Conservation (phyloP, 1,284 basidiomycete genomes). For the Sphaerobolus stellatus region DNA sequence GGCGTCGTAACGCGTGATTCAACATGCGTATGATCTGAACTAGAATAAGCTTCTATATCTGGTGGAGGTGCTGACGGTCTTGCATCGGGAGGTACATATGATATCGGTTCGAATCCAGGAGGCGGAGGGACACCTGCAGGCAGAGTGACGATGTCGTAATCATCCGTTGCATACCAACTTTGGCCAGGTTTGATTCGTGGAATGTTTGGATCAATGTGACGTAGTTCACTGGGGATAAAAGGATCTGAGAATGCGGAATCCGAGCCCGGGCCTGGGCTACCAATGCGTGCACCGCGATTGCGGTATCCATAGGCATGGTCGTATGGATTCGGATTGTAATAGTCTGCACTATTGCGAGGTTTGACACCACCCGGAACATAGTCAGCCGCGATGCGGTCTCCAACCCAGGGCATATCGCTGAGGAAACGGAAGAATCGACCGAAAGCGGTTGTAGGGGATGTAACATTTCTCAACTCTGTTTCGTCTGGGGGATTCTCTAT, state of each 20-base stretch:
- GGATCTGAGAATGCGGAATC: background rate
- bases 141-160: background rate
- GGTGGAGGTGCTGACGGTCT: background rate
- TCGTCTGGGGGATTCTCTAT: too few relatives aligned
- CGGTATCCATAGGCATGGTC: background rate
- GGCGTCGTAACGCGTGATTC: background rate
- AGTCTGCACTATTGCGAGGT: constrained; percentile 3
- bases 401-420: background rate
- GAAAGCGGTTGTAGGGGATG: too few relatives aligned
- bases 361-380: background rate
- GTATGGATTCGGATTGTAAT: too few relatives aligned
- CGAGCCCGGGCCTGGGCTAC: background rate
- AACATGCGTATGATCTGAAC: background rate
- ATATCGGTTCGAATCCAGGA: constrained; percentile 3
- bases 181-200: background rate
- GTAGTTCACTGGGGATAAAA: background rate
- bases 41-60: background rate
- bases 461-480: too few relatives aligned
- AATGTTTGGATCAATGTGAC: background rate
- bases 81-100: background rate
- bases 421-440: background rate
- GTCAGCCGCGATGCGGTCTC: background rate
- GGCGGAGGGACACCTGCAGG: constrained; percentile 6
- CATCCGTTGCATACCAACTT: constrained; percentile 3
- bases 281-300: background rate